Evolutionary conservation across 1,284 basidiomycete genomes (phyloP).

Genomic region (Cryptococcus depauperatus): DNA sequence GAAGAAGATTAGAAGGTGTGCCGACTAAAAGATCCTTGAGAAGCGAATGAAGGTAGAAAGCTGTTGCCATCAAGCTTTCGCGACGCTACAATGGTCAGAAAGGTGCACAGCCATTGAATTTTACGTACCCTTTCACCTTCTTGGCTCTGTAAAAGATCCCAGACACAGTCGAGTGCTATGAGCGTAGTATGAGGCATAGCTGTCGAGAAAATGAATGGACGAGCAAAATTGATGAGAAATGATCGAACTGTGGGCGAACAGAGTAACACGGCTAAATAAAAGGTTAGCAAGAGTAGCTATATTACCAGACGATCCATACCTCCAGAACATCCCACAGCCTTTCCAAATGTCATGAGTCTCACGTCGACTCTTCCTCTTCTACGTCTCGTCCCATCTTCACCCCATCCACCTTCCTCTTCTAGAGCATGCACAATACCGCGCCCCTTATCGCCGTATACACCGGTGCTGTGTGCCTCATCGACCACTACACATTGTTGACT

Average conservation of each 20-base stretch:
- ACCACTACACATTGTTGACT: constrained; percentile 51
- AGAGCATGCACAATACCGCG: constrained; percentile 50
- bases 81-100: constrained; percentile 35
- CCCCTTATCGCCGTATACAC: constrained; percentile 57
- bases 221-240: constrained; percentile 87
- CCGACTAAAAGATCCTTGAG: constrained; percentile 19
- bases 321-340: constrained; percentile 64
- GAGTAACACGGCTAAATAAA: constrained; percentile 63
- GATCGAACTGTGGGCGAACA: constrained; percentile 63
- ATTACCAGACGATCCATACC: constrained; percentile 49
- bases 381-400: constrained; percentile 49
- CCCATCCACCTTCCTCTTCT: constrained; percentile 25
- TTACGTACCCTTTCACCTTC: constrained; percentile 54
- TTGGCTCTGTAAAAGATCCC: constrained; percentile 65
- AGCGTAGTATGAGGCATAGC: constrained; percentile 67
- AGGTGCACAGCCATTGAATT: neutral
- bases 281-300: neutral
- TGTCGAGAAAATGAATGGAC: constrained; percentile 84
- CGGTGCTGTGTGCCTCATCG: constrained; percentile 82
- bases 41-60: constrained; percentile 18
- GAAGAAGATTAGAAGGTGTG: constrained; percentile 24
- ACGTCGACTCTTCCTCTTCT: constrained; percentile 44
- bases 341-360: constrained; percentile 57
- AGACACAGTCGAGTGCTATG: constrained; percentile 63
- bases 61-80: constrained; percentile 12